Conservation (phyloP, 2,329 filamentous ascomycete genomes). For the Paramyrothecium sp. region DNA sequence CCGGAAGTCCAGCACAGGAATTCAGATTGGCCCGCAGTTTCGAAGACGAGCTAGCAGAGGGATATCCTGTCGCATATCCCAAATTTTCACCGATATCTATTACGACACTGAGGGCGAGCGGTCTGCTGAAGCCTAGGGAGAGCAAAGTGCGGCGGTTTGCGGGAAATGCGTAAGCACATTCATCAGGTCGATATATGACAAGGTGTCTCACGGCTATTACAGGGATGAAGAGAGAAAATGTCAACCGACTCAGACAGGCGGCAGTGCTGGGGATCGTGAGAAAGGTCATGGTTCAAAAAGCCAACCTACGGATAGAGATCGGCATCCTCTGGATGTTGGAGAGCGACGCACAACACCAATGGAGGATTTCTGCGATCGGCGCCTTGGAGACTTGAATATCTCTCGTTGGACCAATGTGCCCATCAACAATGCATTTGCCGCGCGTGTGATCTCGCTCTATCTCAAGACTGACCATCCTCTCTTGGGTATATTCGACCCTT, state of each 20-base stretch:
- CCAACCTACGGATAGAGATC: neutral
- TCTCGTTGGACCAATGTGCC: constrained; percentile 31
- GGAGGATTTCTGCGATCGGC: constrained; percentile 16
- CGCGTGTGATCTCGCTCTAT: constrained; percentile 32
- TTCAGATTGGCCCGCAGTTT: too few species aligned
- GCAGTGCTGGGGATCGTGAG: neutral
- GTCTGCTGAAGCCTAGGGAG: neutral
- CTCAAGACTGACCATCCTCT: constrained; percentile 36
- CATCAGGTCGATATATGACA: too few species aligned
- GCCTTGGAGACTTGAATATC: constrained; percentile 25
- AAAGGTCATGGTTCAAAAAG: neutral
- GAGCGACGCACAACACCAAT: neutral
- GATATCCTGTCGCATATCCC: neutral
- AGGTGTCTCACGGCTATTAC: too few species aligned
- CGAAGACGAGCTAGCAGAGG: neutral
- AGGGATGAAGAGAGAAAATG: too few species aligned
- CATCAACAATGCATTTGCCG: constrained; percentile 26
- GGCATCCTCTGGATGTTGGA: neutral
- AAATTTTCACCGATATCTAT: neutral
- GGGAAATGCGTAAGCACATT: neutral
- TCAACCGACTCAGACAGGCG: neutral
- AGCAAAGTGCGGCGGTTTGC: neutral
- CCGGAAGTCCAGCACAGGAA: too few species aligned
- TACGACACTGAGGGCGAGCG: neutral
- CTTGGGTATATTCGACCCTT: constrained; percentile 31